A percentile compares a stretch with the other conserved stretches of the same genome.
phyloP scores from a whole-genome alignment of 306 rosid genomes.

The Spatholobus suberectus region DNA sequence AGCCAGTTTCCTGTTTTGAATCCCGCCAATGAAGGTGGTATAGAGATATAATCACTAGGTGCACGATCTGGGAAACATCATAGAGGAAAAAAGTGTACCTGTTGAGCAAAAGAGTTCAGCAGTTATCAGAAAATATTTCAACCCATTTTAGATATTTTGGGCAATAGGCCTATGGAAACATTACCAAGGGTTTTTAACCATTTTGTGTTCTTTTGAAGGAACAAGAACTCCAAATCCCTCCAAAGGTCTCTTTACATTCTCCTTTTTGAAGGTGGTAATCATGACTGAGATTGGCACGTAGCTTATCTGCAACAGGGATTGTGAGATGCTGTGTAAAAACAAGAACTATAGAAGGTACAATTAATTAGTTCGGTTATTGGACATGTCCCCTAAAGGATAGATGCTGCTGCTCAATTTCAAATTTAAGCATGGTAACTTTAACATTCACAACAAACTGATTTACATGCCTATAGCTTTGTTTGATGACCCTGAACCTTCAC shows the following conservation, averaged over 20 bases:
- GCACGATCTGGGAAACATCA: conserved; percentile 99
- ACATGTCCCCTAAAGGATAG: background rate
- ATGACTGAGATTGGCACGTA: conserved; percentile 85
- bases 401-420: conserved; percentile 27
- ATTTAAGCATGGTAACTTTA: conserved; percentile 6
- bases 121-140: conserved; percentile 28
- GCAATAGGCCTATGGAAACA: conserved; percentile 40
- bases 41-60: conserved; percentile 76
- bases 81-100: conserved; percentile 95
- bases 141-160: conserved; percentile 23
- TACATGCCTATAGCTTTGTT: conserved; percentile 20
- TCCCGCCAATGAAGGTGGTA: conserved; percentile 91
- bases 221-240: conserved; percentile 98
- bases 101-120: conserved; percentile 42
- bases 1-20: conserved; percentile 76
- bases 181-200: conserved; percentile 90
- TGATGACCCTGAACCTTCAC: background rate
- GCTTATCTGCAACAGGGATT: conserved; percentile 65
- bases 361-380: background rate
- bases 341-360: conserved; percentile 28
- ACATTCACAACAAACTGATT: conserved; percentile 18
- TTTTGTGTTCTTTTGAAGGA: conserved; percentile 83
- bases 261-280: conserved; percentile 81
- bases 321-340: conserved; percentile 27
- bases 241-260: conserved; percentile 82